Percentiles rank a stretch among this genome's conserved stretches.
Evolutionary conservation across 1,284 basidiomycete species (phyloP).

Genomic region (Ustilago nuda): DNA sequence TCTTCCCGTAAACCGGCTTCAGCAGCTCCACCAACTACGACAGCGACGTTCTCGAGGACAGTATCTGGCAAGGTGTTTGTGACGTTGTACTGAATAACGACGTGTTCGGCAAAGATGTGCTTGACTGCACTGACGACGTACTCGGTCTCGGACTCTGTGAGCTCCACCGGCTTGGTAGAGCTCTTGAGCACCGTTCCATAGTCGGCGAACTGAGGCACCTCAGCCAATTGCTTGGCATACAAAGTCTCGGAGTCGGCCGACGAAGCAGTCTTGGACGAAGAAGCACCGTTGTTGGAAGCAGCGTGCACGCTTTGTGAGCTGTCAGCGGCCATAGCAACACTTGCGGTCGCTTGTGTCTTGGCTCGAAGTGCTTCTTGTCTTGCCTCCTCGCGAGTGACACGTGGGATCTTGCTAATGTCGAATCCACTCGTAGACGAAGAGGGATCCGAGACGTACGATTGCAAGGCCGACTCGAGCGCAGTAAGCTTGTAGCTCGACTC

Average conservation of each 20-base stretch:
- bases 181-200: constrained; percentile 92
- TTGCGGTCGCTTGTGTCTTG: constrained; percentile 62
- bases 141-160: constrained; percentile 97
- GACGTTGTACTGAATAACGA: constrained; percentile 93
- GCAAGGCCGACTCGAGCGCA: constrained; percentile 60
- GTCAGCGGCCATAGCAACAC: constrained; percentile 65
- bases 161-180: constrained; percentile 80
- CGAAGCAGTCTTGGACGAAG: constrained; percentile 36
- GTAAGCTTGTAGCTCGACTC: constrained; percentile 73
- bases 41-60: constrained; percentile 85
- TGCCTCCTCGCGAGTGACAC: constrained; percentile 60
- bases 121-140: constrained; percentile 97
- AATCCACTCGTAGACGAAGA: constrained; percentile 54
- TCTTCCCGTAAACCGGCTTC: constrained; percentile 84
- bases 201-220: constrained; percentile 84
- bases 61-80: constrained; percentile 99
- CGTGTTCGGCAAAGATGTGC: constrained; percentile 93
- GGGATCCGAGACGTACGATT: constrained; percentile 59
- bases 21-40: constrained; percentile 90
- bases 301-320: constrained; percentile 50
- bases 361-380: constrained; percentile 61
- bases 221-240: constrained; percentile 85
- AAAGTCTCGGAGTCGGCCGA: constrained; percentile 70
- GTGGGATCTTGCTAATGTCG: constrained; percentile 60
- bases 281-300: constrained; percentile 45